Evolutionary conservation across 495 filamentous ascomycete genomes (phyloP).

Genomic region (Neurospora africana): DNA sequence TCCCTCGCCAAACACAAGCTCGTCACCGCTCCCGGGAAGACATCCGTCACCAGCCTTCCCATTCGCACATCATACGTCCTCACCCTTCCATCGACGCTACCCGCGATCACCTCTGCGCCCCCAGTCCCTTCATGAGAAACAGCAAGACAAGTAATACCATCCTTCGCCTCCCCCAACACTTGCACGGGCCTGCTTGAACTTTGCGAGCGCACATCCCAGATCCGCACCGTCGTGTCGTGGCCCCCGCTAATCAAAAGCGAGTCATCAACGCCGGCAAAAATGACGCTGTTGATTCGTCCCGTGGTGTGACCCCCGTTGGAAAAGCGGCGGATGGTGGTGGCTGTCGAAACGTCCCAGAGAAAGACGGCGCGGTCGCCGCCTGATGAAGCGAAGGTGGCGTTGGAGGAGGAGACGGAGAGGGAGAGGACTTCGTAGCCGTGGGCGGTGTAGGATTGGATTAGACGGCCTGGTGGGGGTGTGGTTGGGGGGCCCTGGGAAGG

Average conservation of each 20-base stretch:
- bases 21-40: slow-evolving; percentile 56
- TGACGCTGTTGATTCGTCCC: slow-evolving; percentile 62
- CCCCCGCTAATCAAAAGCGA: slow-evolving; percentile 63
- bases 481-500: neutral
- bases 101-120: slow-evolving; percentile 47
- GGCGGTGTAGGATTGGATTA: slow-evolving; percentile 77
- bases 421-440: slow-evolving; percentile 88
- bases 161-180: slow-evolving; percentile 64
- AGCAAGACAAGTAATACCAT: slow-evolving; percentile 57
- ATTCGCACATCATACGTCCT: slow-evolving; percentile 81
- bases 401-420: slow-evolving; percentile 61
- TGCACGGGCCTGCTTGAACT: slow-evolving; percentile 58
- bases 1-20: slow-evolving; percentile 59
- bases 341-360: slow-evolving; percentile 84
- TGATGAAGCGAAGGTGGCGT: slow-evolving; percentile 67
- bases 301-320: slow-evolving; percentile 49
- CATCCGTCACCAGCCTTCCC: slow-evolving; percentile 64
- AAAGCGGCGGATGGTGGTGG: slow-evolving; percentile 63
- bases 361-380: slow-evolving; percentile 87
- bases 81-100: slow-evolving; percentile 79
- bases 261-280: slow-evolving; percentile 64
- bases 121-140: slow-evolving; percentile 22
- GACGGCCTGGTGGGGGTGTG: slow-evolving; percentile 28
- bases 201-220: slow-evolving; percentile 70
- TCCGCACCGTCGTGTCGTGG: slow-evolving; percentile 68